Percentiles rank a stretch among this genome's conserved stretches.
Evolutionary conservation across 31 red algal genomes (phyloP).

Genomic region (Odonthalia washingtoniensis): DNA sequence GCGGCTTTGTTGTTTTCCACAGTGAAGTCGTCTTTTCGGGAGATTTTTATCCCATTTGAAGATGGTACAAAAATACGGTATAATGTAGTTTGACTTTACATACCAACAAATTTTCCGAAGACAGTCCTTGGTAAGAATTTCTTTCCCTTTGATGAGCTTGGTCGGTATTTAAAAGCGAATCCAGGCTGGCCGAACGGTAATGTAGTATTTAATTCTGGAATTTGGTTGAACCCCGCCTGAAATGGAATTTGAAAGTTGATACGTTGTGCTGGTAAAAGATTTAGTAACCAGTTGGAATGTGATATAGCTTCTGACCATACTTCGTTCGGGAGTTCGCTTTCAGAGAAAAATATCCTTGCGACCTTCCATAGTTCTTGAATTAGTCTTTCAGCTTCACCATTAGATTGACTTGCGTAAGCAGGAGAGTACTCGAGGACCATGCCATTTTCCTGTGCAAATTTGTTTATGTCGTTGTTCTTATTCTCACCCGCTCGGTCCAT

Average conservation of each 20-base stretch:
- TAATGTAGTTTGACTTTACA: no score
- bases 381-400: not conserved
- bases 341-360: not conserved
- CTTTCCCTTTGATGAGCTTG: not conserved
- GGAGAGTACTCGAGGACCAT: not conserved
- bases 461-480: no score
- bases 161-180: constrained; percentile 27
- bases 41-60: no score
- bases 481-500: no score
- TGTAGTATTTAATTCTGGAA: not conserved
- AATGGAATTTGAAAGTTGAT: not conserved
- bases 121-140: constrained; percentile 5
- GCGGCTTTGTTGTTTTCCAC: no score
- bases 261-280: not conserved
- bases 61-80: no score
- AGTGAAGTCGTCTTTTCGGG: no score
- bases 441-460: no score
- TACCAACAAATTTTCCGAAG: constrained; percentile 6
- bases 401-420: not conserved
- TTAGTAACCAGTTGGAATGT: not conserved
- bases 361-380: not conserved
- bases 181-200: constrained; percentile 2
- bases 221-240: not conserved
- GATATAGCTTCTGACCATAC: not conserved
- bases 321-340: not conserved